Evolutionary conservation across 1,284 basidiomycete genomes (phyloP), one percentile per base, ranked within the genome.

Genomic region (Apiotrichum brassicae): DNA sequence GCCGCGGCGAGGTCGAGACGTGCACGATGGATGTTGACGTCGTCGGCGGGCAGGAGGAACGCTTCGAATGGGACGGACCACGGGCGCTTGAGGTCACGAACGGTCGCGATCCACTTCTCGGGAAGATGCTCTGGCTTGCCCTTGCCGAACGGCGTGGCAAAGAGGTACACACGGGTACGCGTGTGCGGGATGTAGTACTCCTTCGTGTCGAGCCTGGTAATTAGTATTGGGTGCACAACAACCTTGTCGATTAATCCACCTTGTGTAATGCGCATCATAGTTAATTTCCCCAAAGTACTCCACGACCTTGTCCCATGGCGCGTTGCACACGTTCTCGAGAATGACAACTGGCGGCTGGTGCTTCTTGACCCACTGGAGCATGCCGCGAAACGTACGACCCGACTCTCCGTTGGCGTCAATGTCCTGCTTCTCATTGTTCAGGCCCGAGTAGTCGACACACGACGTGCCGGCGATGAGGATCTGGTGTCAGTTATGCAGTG

Each of bases 181-280:
- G 92, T 97, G 62, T 97, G 92, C 6, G 92, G 92, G 47, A 97
- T 92, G 68, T 97, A 97, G 66, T 83, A 95, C 45, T 84, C 79
- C 68, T 95, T 97, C 11, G 93, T 97, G 64, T 97, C 93, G 45
- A 97, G 82, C 11, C 74, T 72, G 50, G 36, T 30, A 14, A 30
- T 30, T 14, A 30, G 28, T 30, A 9, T 14, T 30, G 8, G 28
- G 9, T 14, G 9, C 28, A 30, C 8, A 30, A 14, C 9, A 30
- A 30, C 9, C 14, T n/a, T n/a, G n/a, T n/a, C n/a, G n/a, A n/a
- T n/a, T n/a, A n/a, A n/a, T n/a, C 8, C 14, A 30, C 28, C 28
- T 30, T 8, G 28, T 4, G 47, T 76, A 83, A 7, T 78, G 74
- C 0, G 92, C 89, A 57, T 83, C 84, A 71, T 97, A 97, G 9